Evolutionary conservation across 176 grass and related monocot genomes (phyloP).

Genomic region (Oryza coarctata): DNA sequence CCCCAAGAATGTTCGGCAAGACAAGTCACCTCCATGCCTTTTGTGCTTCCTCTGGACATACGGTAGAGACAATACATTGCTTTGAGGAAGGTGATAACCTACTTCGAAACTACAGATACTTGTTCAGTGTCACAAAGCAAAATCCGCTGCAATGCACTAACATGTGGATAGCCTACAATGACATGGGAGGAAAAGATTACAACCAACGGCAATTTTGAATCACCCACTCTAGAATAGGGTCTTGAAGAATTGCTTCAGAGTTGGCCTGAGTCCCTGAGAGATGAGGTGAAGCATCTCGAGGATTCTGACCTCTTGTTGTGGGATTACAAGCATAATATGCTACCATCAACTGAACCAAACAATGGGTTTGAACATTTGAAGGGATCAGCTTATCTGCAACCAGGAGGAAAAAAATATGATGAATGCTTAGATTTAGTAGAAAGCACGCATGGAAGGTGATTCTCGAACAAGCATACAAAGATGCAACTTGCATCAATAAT

Average conservation of each 20-base stretch:
- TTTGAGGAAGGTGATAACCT: neutral
- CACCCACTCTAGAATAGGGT: neutral
- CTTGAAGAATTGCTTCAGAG: neutral
- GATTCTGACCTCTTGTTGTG: neutral
- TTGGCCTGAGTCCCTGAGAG: neutral
- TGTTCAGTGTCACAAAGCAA: neutral
- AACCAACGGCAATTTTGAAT: neutral
- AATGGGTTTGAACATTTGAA: neutral
- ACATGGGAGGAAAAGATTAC: neutral
- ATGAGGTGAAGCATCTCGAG: neutral
- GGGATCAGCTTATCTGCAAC: neutral
- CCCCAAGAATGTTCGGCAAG: neutral
- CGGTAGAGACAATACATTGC: conserved; percentile 20
- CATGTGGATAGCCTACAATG: neutral
- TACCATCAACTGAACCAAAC: neutral
- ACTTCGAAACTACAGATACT: neutral
- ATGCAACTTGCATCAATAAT: neutral
- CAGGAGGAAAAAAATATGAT: neutral
- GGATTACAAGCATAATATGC: neutral
- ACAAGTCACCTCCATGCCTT: neutral
- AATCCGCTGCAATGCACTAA: neutral
- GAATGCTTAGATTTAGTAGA: neutral
- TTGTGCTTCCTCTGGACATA: conserved; percentile 6
- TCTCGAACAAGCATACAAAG: neutral
- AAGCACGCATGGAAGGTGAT: neutral